Evolutionary conservation across 805 yeast genomes (phyloP), one percentile per base, ranked within the genome.

Genomic region (Lachancea cidri): DNA sequence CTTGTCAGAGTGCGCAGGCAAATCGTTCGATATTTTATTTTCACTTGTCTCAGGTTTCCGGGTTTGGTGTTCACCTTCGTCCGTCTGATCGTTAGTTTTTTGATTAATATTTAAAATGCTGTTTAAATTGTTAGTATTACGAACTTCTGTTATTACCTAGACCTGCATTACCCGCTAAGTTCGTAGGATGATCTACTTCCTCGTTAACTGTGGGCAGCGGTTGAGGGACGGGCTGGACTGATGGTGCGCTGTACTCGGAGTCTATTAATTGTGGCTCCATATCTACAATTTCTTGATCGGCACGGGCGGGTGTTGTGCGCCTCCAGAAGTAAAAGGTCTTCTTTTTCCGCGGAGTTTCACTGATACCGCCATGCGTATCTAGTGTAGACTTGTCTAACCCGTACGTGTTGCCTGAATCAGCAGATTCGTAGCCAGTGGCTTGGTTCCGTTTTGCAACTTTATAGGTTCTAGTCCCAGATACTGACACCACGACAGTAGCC

Each of bases 311-410:
- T 7, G 11, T 11, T 22, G 27, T 22, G 27, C 27, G 27, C 27
- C 27, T 22, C 27, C 27, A 22, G 27, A 22, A n/a, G n/a, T n/a
- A 22, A 22, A 22, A 22, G 27, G 11, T 7, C 11, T 22, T 22
- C 27, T 22, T 22, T 7, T 7, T 7, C 27, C 11, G 7, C 7
- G 27, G 11, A 11, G 27, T 11, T 22, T 22, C 15, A 29, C 11
- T 24, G n/a, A n/a, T n/a, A 29, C 17, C 15, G 7, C 30, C 39
- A 25, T 17, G 27, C 11, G 39, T 48, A 34, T 44, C 45, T 32
- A 42, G 38, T 2, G 54, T 50, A 13, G 47, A 43, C 36, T 50
- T 50, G 29, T 50, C 52, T 16, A 41, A 35, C 15, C 48, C 49
- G 29, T 43, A 43, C 11, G 49, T 39, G 27, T 44, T 49, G 11